Base-by-base conservation (phyloP, 1,139 yeast species). In the Suhomyces taliae region DNA sequence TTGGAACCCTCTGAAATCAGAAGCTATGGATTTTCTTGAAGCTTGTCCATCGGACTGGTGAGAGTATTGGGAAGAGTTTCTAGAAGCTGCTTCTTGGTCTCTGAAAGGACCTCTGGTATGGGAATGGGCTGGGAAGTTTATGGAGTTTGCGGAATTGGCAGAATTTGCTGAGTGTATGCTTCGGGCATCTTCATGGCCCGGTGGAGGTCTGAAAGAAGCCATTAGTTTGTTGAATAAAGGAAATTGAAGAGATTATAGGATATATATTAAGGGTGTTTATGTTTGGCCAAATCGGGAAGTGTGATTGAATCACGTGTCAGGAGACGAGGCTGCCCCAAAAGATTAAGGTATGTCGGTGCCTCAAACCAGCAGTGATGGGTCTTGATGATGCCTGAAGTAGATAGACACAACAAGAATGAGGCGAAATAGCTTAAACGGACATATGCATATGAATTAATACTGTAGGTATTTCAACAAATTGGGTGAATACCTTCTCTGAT, bases 251-350 rank as follows among this genome's bases (percentile, higher is more conserved):
- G 6, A 29, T 29, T 29, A 38, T 19, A 19, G 24, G 4, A 19
- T 19, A 19, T 37, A 37, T 37, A 27, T 33, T 37, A 34, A 34
- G 32, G 34, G 29, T 46, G 51, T 50, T 54, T 51, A 42, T 45
- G 39, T 42, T 39, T 49, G 46, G 41, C 55, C 55, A 37, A 37
- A 50, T 49, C 47, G 44, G 59, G 59, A 49, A 54, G 48, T 37
- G 50, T 36, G 31, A 53, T 52, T 36, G 43, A 29, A n/a, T 36
- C 37, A 15, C 37, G 37, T 36, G 27, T 1, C 6, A 14, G 10
- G 10, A 36, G 27, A 24, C 40, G 26, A 15, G 10, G 32, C 7
- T 12, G 10, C 7, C 36, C 36, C 15, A 14, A 12, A 12, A 8
- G 36, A 7, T 24, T 32, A 35, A 19, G 24, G 24, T 19, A 19